phyloP scores from a whole-genome alignment of 129 eudicot genomes.

The Lonicera japonica region DNA sequence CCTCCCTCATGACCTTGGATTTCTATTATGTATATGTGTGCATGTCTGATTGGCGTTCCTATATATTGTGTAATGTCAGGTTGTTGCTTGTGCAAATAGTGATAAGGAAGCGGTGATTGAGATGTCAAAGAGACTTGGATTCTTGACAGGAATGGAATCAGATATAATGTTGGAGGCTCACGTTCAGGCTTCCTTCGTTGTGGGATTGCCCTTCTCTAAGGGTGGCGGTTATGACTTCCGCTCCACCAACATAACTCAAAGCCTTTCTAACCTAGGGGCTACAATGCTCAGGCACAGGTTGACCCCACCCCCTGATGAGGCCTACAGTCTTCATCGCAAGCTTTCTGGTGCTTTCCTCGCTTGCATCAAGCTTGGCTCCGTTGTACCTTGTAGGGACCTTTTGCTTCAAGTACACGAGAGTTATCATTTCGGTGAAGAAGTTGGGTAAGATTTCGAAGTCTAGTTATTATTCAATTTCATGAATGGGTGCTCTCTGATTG shows the following conservation, averaged over 20 bases:
- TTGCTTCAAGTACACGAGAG: constrained; percentile 59
- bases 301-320: constrained; percentile 99
- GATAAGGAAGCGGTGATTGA: constrained; percentile 61
- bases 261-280: constrained; percentile 74
- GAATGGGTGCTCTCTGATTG: no score
- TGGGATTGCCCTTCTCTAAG: constrained; percentile 82
- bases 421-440: constrained; percentile 56
- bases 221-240: constrained; percentile 77
- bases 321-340: constrained; percentile 86
- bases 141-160: constrained; percentile 72
- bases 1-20: neutral
- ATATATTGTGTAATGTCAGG: constrained; percentile 38
- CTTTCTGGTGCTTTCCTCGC: constrained; percentile 98
- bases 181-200: constrained; percentile 86
- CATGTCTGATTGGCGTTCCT: neutral
- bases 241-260: constrained; percentile 66
- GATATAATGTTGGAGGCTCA: constrained; percentile 92
- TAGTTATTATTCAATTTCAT: neutral
- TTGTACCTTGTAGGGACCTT: constrained; percentile 80
- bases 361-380: constrained; percentile 88
- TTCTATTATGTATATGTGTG: no score
- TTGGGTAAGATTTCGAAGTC: constrained; percentile 9
- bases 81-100: constrained; percentile 71
- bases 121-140: constrained; percentile 89
- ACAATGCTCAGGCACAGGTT: constrained; percentile 90